Base-by-base conservation (phyloP, 768 basidiomycete species). In the Chalciporus chontae region DNA sequence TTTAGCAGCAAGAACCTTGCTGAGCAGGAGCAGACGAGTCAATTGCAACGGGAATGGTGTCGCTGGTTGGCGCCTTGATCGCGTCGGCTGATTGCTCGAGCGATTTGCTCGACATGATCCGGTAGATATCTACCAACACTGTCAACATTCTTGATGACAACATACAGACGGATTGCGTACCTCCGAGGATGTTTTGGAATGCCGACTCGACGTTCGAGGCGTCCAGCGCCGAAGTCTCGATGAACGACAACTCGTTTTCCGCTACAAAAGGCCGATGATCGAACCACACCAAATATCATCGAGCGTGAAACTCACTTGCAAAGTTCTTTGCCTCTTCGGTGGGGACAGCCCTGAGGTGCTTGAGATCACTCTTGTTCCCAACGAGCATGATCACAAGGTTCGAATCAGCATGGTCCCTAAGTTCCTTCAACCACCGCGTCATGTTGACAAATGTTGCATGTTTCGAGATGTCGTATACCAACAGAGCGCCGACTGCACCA, bases 171-270 rank as follows among this genome's bases (percentile, higher is more conserved):
- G 11, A 4, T 40, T 17, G 41, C 31, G 29, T 24, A 73, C 94
- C 94, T 40, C 88, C 85, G 54, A 99, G 78, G 65, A 97, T 97
- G 50, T 84, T 93, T 70, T 98, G 94, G 85, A 99, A 99, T 44
- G 95, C 96, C 50, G 81, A 73, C 73, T 98, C 95, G 71, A 99
- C 94, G 73, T 97, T 96, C 44, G 93, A 94, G 61, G 95, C 92
- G 83, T 99, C 96, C 81, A 98, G 85, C 74, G 95, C 95, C 64
- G 95, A 99, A 53, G 95, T 99, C 78, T 99, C 95, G 58, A 99
- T 95, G 78, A 95, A 95, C 48, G 87, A 90, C 59, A 97, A 71
- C 18, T 84, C 85, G 63, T 94, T 93, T 73, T 95, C 93, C 60
- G 88, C 92, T 92, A 61, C 19, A 45, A 40, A 41, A 38, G 17